phyloP scores from a whole-genome alignment of 352 stramenopile genomes.

The Elongisporangium prolatum region DNA sequence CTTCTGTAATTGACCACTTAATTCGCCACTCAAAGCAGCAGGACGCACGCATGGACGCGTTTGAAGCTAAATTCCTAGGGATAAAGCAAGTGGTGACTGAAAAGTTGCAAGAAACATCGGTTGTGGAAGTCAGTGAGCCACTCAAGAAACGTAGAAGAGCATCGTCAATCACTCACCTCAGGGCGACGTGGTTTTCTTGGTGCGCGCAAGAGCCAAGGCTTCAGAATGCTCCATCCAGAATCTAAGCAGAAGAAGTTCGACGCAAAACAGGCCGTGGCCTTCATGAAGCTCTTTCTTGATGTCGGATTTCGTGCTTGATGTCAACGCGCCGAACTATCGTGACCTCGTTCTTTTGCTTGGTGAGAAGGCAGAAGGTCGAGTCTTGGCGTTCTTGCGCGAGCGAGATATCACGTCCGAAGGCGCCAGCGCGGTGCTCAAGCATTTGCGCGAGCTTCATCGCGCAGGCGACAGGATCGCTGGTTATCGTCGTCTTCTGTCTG shows the following conservation, averaged over 20 bases:
- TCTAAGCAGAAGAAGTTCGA: conserved; percentile 17
- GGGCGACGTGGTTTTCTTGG: conserved; percentile 11
- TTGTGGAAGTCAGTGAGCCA: conserved; percentile 2
- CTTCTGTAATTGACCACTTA: conserved; percentile 10
- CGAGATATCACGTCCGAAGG: conserved; percentile 1
- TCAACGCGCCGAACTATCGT: conserved; percentile 3
- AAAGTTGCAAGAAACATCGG: neutral
- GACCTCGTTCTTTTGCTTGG: conserved; percentile 7
- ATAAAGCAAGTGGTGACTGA: neutral
- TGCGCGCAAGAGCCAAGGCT: conserved; percentile 6
- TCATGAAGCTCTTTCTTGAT: conserved; percentile 15
- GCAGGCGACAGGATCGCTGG: conserved; percentile 1
- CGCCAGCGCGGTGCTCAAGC: conserved; percentile 5
- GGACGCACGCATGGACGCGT: conserved; percentile 7
- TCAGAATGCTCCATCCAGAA: conserved; percentile 2
- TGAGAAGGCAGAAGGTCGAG: neutral
- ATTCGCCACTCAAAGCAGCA: conserved; percentile 6
- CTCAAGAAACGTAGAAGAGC: conserved; percentile 4
- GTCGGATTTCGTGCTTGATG: conserved; percentile 8
- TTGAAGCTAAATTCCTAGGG: conserved; percentile 7
- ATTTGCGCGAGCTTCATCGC: too few relatives aligned
- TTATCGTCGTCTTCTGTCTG: conserved; percentile 4
- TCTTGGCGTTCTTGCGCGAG: conserved; percentile 7
- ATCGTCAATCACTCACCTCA: conserved; percentile 9
- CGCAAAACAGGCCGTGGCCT: conserved; percentile 8